These are phyloP conservation scores for Scutellaria baicalensis DNA, from an alignment of 257 asterid species.

Conservation along the genomic window DNA sequence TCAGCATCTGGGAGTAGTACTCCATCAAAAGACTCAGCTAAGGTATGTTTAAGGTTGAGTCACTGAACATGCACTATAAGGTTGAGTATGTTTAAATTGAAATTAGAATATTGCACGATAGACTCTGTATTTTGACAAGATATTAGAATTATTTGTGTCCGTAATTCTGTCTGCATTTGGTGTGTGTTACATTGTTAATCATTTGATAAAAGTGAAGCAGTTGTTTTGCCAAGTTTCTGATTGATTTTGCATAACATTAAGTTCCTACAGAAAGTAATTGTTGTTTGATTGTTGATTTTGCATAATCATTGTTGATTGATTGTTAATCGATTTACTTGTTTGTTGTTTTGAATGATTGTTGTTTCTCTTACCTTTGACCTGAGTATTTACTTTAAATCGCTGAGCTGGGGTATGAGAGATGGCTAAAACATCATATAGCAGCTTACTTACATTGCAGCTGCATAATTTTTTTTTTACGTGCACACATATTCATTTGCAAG, in stretches of 20 bases:
- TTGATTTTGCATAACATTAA: neutral
- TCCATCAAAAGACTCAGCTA: conserved; percentile 46
- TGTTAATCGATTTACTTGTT: too few species aligned
- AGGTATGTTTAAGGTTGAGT: conserved; percentile 35
- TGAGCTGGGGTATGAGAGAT: neutral
- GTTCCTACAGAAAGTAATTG: neutral
- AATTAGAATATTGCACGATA: neutral
- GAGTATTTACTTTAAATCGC: neutral
- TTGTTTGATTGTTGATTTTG: too few species aligned
- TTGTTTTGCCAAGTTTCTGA: neutral
- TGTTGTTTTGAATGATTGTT: too few species aligned
- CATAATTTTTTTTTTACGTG: neutral
- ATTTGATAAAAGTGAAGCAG: neutral
- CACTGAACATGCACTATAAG: neutral
- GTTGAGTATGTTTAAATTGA: neutral
- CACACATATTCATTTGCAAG: neutral
- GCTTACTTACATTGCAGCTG: neutral
- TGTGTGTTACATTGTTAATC: neutral
- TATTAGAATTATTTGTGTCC: neutral
- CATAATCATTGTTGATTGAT: too few species aligned
- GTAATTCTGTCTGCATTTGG: neutral
- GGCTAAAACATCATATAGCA: neutral
- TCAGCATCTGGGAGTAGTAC: conserved; percentile 43
- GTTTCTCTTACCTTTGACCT: neutral
- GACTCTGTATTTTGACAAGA: neutral